Base-by-base conservation (phyloP, 345 rosid species). In the Trapa bicornis region DNA sequence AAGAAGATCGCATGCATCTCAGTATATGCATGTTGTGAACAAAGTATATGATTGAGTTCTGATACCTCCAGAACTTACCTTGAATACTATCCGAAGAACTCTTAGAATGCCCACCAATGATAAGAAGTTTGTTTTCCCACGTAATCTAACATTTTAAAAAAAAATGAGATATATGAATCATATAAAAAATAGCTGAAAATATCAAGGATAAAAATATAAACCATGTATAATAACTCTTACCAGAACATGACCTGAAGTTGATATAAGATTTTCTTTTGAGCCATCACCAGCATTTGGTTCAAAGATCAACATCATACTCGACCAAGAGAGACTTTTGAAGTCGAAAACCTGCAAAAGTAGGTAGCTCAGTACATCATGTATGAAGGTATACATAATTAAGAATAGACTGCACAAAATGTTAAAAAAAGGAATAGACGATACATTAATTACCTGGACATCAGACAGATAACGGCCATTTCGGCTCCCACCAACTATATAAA, bases 381-480 rank as follows among this genome's bases (percentile, higher is more conserved):
- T 36, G 54, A 70, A 56, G 63, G 67, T 50, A 11, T 39, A 66
- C 22, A 56, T 65, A 47, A 61, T 42, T 65, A 50, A 74, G 36
- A 61, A 67, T 61, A 0, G 32, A 50, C n/a, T 63, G 11, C 47
- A 61, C 13, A 22, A 22, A 22, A 22, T 22, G 29, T 22, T 22
- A 22, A 22, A 22, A 22, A 0, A 22, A 22, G 29, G 29, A 22
- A 22, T 22, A 22, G 29, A 22, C 29, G 29, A 22, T 22, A 0
- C 29, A 14, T 58, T n/a, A 15, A 57, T 22, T 73, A 94, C 99
- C 96, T 94, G 97, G 37, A 86, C 75, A 80, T 94, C 99, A 67
- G 99, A 87, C 58, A 91, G 77, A 73, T 83, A 85, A 67, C 97
- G 86, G 14, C 99, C 97, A 73, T 91, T 91, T 64, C 99, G 96